Base-by-base conservation (phyloP, 2,329 filamentous ascomycete genomes). In the Colletotrichum lupini region DNA sequence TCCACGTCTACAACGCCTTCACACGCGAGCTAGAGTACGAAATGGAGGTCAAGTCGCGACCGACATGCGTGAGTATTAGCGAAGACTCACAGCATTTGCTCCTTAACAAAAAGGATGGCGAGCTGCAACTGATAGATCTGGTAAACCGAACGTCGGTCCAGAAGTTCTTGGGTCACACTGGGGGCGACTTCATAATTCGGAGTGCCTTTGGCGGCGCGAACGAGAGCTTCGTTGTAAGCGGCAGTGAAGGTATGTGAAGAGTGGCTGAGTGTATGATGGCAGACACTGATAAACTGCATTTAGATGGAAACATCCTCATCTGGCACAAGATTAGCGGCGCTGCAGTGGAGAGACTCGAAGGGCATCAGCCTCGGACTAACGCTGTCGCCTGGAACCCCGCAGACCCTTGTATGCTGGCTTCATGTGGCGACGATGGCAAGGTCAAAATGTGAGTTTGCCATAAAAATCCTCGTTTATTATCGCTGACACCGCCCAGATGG, bases 141-240 rank as follows among this genome's bases (percentile, higher is more conserved):
- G 87, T 92, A 11, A 92, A 91, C 2, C 90, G 92, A 22, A 90
- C 92, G 37, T 86, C 92, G n/a, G 86, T 96, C 5, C 92, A 93
- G 76, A 91, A 88, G 76, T 98, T 94, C 80, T 86, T 90, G 19
- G 95, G 95, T 0, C 93, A 95, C 74, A 89, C 88, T 56, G 94
- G 95, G 75, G 92, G 91, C 67, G 85, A 92, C 2, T 98, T 87
- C 79, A 89, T 98, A 68, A 97, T 99, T 72, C 89, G 96, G 63
- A 94, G 92, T 78, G 86, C 88, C 0, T 97, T 98, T 82, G 97
- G 97, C 22, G 97, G 97, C 37, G 95, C 96, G 1, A 92, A 94
- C 72, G 95, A 98, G 83, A 95, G 93, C 80, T 98, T 98, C 81
- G 93, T 98, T 11, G 87, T 97, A 32, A 96, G 94, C 78, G 97